Percentiles rank a stretch among this genome's conserved stretches.
phyloP scores from a whole-genome alignment of 2,329 filamentous ascomycete species.

The Phoma herbarum region DNA sequence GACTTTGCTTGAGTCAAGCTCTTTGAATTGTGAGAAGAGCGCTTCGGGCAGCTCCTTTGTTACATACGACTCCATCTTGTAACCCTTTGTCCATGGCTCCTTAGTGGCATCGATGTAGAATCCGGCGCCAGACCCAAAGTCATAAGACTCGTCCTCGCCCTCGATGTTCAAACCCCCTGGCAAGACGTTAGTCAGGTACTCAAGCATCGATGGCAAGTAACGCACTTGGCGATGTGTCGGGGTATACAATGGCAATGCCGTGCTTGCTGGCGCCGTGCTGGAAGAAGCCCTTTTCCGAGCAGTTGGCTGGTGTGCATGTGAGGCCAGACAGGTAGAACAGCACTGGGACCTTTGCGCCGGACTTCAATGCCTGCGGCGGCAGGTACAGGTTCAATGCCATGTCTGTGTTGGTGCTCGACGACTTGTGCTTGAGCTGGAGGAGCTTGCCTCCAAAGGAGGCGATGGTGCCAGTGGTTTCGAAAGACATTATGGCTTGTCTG shows the following conservation, averaged over 20 bases:
- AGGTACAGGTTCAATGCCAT: slow-evolving; percentile 96
- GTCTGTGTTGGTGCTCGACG: slow-evolving; percentile 78
- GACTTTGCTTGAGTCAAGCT: slow-evolving; percentile 75
- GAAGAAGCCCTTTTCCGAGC: slow-evolving; percentile 85
- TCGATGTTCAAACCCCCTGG: slow-evolving; percentile 77
- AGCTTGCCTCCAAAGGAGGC: slow-evolving; percentile 93
- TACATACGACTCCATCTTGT: slow-evolving; percentile 96
- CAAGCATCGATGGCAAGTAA: background rate
- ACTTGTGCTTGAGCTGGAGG: slow-evolving; percentile 89
- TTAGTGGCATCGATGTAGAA: slow-evolving; percentile 92
- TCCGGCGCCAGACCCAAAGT: slow-evolving; percentile 90
- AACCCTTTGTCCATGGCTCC: slow-evolving; percentile 77
- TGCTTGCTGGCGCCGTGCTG: slow-evolving; percentile 80
- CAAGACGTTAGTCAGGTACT: slow-evolving; percentile 26
- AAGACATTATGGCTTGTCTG: slow-evolving; percentile 62
- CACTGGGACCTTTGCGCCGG: slow-evolving; percentile 73
- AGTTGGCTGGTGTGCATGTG: slow-evolving; percentile 90
- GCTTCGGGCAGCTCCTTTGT: slow-evolving; percentile 83
- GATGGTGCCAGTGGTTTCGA: slow-evolving; percentile 90
- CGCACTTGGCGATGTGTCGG: slow-evolving; percentile 89
- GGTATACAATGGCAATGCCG: slow-evolving; percentile 92
- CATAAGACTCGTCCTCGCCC: slow-evolving; percentile 87
- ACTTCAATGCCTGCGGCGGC: slow-evolving; percentile 72
- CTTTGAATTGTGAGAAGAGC: slow-evolving; percentile 75
- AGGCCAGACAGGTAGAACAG: slow-evolving; percentile 93